Evolutionary conservation across 768 basidiomycete species (phyloP), one percentile per base, ranked within the genome.

Genomic region (Daedalea quercina): DNA sequence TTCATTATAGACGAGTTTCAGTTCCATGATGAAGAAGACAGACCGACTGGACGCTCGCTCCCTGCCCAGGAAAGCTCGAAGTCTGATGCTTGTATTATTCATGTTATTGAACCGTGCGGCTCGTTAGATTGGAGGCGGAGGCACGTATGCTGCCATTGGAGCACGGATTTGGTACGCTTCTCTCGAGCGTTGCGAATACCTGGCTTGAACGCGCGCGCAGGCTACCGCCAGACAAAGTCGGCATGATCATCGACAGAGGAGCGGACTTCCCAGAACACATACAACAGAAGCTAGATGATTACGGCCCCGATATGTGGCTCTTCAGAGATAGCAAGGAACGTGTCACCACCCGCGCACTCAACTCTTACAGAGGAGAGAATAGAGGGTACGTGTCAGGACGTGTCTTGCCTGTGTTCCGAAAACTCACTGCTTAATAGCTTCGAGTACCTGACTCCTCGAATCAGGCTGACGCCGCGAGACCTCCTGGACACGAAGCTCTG

Each of bases 1-100:
- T 94, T 94, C 72, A 94, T 96, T 61, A 78, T 94, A 60, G 93
- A 96, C 67, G 77, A 85, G 56, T 88, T 93, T 60, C 73, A 76
- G 2, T 86, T 81, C 61, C 60, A 70, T 45, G 80, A 85, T 54
- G 75, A 76, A 28, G 64, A 77, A 43, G 87, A 86, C 2, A 67
- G 68, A 2, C 74, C 77, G 1, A 81, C 75, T 22, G 76, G 70
- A 11, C 71, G 67, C 59, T 67, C 67, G 24, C 64, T 75, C 23
- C 67, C 72, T 41, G 69, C 80, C 23, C 80, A 86, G 76, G 82
- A 65, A 72, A 70, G 75, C 52, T 22, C 42, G 20, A 22, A 47
- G 31, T 35, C 31, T 17, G 34, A 24, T 45, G 9, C 35, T 20
- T 35, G 19, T 31, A 25, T n/a, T 31, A 25, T n/a, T 47, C 6